A percentile compares a stretch with the other conserved stretches of the same genome.
These are phyloP conservation scores for Aspergillus alliaceus DNA, from an alignment of 2,329 filamentous ascomycete species.

Conservation along the genomic window DNA sequence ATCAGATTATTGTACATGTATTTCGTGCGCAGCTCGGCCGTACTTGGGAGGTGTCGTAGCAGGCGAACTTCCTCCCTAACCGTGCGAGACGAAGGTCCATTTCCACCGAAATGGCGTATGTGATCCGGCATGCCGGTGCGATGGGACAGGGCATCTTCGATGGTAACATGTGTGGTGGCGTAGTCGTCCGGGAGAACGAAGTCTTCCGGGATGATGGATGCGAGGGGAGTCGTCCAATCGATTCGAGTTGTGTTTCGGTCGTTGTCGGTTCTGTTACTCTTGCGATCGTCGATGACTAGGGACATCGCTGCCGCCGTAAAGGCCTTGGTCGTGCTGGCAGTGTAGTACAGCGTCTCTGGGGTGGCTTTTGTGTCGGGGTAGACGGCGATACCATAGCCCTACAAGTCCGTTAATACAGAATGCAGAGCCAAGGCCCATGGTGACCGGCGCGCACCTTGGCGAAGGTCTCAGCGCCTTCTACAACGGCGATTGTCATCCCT, in stretches of 20 bases:
- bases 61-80: not conserved
- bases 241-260: not conserved
- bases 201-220: not conserved
- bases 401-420: not conserved
- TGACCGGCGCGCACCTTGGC: not conserved
- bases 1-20: constrained; percentile 56
- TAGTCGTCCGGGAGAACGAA: not conserved
- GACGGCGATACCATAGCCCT: not conserved
- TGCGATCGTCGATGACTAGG: not conserved
- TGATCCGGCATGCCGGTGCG: not conserved
- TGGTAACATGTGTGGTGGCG: not conserved
- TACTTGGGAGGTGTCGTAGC: constrained; percentile 48
- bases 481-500: not conserved
- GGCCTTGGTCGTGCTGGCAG: not conserved
- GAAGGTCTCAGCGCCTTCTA: not conserved
- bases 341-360: not conserved
- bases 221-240: not conserved
- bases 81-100: not conserved
- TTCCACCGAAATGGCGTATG: not conserved
- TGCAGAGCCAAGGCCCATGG: not conserved
- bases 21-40: constrained; percentile 44
- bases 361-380: not conserved
- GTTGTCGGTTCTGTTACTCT: too few species aligned
- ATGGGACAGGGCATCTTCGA: not conserved
- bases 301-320: not conserved